phyloP scores from a whole-genome alignment of 805 yeast genomes.

The Wickerhamiella spandovensis region DNA sequence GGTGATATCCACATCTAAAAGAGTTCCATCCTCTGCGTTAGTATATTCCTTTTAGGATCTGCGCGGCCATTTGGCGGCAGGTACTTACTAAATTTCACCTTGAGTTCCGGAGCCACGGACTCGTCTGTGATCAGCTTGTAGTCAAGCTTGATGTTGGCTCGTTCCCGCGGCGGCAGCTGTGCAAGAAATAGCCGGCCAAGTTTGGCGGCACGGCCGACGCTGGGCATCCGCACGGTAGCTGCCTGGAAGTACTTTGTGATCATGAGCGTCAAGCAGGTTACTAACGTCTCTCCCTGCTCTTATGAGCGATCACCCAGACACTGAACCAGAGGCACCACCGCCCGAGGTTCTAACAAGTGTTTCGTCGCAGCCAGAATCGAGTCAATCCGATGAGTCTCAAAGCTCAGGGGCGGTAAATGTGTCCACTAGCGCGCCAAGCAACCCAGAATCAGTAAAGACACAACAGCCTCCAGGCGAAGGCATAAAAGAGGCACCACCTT shows the following conservation, averaged over 20 bases:
- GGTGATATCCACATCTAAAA: constrained; percentile 54
- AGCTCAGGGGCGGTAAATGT: background rate
- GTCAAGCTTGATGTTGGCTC: constrained; percentile 47
- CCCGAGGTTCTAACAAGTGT: too few relatives aligned
- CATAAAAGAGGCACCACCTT: background rate
- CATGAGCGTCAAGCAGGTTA: constrained; percentile 32
- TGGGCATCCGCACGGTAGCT: constrained; percentile 50
- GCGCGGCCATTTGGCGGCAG: background rate
- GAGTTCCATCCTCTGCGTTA: constrained; percentile 50
- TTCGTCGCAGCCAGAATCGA: too few relatives aligned
- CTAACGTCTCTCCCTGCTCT: too few relatives aligned
- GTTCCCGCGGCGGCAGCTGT: constrained; percentile 64
- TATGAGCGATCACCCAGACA: too few relatives aligned
- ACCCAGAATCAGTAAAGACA: background rate
- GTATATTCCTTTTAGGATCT: background rate
- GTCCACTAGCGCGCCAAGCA: background rate
- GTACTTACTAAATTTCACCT: constrained; percentile 49
- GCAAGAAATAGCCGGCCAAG: constrained; percentile 69
- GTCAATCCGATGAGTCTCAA: too few relatives aligned
- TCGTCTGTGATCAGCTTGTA: constrained; percentile 39
- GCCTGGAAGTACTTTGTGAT: constrained; percentile 80
- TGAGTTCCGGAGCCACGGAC: constrained; percentile 45
- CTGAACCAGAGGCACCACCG: too few relatives aligned
- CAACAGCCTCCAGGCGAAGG: background rate
- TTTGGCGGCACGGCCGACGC: constrained; percentile 35